Evolutionary conservation across 2,329 filamentous ascomycete genomes (phyloP).

Genomic region (Tympanopsis confertula): DNA sequence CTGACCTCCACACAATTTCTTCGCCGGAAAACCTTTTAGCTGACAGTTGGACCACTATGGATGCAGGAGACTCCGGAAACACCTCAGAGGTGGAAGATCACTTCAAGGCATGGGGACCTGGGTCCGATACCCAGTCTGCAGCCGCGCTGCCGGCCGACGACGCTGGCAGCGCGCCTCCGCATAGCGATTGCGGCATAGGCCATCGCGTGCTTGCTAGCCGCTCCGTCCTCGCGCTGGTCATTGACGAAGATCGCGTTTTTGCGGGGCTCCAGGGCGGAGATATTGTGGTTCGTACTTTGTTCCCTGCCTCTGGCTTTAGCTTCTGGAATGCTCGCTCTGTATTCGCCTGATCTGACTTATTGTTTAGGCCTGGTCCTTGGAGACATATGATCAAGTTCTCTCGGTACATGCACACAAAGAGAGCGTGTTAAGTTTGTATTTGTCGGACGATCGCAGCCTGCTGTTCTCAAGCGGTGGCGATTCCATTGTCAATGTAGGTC

Average conservation of each 20-base stretch:
- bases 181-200: neutral
- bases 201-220: neutral
- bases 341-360: too few species aligned
- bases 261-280: neutral
- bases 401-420: constrained; percentile 83
- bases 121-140: neutral
- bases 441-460: constrained; percentile 56
- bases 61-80: neutral
- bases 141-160: neutral
- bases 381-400: constrained; percentile 70
- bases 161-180: neutral
- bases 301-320: too few species aligned
- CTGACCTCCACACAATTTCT: too few species aligned
- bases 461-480: constrained; percentile 91
- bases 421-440: constrained; percentile 73
- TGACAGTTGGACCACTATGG: too few species aligned
- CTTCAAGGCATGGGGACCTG: neutral
- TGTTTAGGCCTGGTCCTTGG: constrained; percentile 55
- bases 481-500: constrained; percentile 65
- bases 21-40: too few species aligned
- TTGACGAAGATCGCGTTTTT: neutral
- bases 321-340: too few species aligned
- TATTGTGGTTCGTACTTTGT: neutral
- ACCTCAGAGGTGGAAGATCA: neutral
- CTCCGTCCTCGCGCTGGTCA: neutral